A percentile compares a stretch with the other conserved stretches of the same genome.
Conservation (phyloP, 306 rosid genomes). For the Gillenia trifoliata region DNA sequence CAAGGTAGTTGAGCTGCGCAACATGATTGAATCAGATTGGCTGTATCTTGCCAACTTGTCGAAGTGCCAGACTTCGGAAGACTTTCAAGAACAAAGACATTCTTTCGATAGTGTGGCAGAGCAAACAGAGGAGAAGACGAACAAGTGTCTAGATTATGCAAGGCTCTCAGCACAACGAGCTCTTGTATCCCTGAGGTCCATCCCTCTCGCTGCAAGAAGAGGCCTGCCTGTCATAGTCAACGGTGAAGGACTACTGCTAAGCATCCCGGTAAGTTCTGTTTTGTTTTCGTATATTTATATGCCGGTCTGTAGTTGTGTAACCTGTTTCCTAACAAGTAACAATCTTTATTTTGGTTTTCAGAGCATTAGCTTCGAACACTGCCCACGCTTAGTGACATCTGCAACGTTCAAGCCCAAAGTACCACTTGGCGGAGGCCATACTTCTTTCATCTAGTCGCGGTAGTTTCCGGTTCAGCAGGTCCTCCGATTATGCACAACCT, state of each 20-base stretch:
- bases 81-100: constrained; percentile 19
- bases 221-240: constrained; percentile 70
- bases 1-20: constrained; percentile 44
- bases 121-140: constrained; percentile 29
- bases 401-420: constrained; percentile 75
- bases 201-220: constrained; percentile 91
- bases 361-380: constrained; percentile 60
- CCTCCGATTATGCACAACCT: neutral
- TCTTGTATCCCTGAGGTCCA: constrained; percentile 43
- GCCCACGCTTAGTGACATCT: constrained; percentile 53
- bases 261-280: constrained; percentile 66
- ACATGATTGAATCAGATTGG: constrained; percentile 87
- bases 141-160: constrained; percentile 43
- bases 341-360: constrained; percentile 29
- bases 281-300: neutral
- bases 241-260: constrained; percentile 50
- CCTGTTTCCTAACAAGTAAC: neutral
- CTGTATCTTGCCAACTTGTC: constrained; percentile 65
- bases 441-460: constrained; percentile 52
- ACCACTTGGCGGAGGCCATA: constrained; percentile 86
- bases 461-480: too few relatives aligned
- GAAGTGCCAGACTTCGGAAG: constrained; percentile 27
- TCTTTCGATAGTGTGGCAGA: constrained; percentile 9
- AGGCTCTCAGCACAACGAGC: constrained; percentile 67
- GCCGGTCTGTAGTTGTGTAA: neutral